Conservation (phyloP, 208 protist genomes). For the Vickermania ingenoplastis region DNA sequence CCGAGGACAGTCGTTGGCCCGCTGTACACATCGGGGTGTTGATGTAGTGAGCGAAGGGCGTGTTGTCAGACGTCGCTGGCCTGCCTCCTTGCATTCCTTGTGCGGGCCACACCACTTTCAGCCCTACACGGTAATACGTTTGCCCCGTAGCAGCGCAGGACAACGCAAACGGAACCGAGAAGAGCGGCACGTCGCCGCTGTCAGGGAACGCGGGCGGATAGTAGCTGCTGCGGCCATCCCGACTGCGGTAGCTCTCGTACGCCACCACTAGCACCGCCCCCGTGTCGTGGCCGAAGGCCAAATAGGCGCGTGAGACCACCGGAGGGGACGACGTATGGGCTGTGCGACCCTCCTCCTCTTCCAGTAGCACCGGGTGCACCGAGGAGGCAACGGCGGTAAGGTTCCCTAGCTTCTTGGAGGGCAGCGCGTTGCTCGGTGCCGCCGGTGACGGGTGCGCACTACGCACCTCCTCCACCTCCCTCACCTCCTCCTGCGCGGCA, state of each 20-base stretch:
- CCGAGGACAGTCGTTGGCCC: too few species aligned
- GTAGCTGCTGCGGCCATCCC: not conserved
- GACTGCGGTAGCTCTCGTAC: conserved; percentile 2
- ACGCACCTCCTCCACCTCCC: not conserved
- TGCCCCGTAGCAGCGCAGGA: too few species aligned
- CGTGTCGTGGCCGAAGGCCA: conserved; percentile 13
- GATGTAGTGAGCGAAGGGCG: too few species aligned
- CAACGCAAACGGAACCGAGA: too few species aligned
- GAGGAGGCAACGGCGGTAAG: not conserved
- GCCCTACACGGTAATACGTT: too few species aligned
- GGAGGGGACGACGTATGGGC: not conserved
- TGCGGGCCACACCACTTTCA: too few species aligned
- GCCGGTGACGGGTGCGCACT: not conserved
- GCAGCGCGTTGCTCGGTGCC: not conserved
- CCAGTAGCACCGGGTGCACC: not conserved
- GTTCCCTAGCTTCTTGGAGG: not conserved
- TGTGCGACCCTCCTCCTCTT: not conserved
- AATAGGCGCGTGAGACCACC: conserved; percentile 8
- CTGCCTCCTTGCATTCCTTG: too few species aligned
- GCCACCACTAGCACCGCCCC: conserved; percentile 13
- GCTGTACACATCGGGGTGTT: too few species aligned
- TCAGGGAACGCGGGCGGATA: too few species aligned
- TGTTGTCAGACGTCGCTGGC: too few species aligned
- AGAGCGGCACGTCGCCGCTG: too few species aligned
- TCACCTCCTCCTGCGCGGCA: not conserved